phyloP scores from a whole-genome alignment of 768 basidiomycete genomes.

The Auricularia cornea region DNA sequence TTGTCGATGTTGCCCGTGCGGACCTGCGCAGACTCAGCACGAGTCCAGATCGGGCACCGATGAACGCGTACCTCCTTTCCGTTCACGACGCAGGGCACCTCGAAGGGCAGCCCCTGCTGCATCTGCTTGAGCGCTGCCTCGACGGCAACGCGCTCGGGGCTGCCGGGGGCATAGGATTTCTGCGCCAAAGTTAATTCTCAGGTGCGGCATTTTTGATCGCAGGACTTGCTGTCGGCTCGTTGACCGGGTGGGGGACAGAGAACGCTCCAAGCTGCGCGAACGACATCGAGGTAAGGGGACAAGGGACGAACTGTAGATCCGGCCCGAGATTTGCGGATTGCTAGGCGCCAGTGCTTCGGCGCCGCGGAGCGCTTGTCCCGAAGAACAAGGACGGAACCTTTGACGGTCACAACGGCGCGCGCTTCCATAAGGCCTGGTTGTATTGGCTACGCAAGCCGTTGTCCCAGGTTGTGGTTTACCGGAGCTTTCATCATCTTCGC shows the following conservation, averaged over 20 bases:
- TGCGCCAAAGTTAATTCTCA: slow-evolving; percentile 27
- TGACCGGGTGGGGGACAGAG: slow-evolving; percentile 76
- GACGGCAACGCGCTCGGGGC: slow-evolving; percentile 66
- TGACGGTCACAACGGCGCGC: too few species aligned
- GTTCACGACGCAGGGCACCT: slow-evolving; percentile 89
- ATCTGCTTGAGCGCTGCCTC: slow-evolving; percentile 69
- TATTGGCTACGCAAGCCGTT: too few species aligned
- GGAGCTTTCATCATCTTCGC: too few species aligned
- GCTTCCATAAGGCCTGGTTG: too few species aligned
- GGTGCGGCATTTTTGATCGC: background rate
- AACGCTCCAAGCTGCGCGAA: slow-evolving; percentile 76
- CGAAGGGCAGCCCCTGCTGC: slow-evolving; percentile 76
- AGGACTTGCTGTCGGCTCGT: slow-evolving; percentile 82
- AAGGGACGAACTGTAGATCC: background rate
- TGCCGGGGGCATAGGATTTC: slow-evolving; percentile 72
- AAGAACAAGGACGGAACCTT: too few species aligned
- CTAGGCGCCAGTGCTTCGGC: background rate
- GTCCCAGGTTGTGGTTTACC: too few species aligned
- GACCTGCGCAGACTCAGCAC: slow-evolving; percentile 38
- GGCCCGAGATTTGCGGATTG: background rate
- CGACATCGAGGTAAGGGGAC: slow-evolving; percentile 34
- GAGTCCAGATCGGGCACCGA: background rate
- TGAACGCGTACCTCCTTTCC: slow-evolving; percentile 61
- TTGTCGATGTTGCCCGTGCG: slow-evolving; percentile 70
- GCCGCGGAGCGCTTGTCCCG: too few species aligned